phyloP scores from a whole-genome alignment of 495 filamentous ascomycete species.

The Xylaria scruposa region DNA sequence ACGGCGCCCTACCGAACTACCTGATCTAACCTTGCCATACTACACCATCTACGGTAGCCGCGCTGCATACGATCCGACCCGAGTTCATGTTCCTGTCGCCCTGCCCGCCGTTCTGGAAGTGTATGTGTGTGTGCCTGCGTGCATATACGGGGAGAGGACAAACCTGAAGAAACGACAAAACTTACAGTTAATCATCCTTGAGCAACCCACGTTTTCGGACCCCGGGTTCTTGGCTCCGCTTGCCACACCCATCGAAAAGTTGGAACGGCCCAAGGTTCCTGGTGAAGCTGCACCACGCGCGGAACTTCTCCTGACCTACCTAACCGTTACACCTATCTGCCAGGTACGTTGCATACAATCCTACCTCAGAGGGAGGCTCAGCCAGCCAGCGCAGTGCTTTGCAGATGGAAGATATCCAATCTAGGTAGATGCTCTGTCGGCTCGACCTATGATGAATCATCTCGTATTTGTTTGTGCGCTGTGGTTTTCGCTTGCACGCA shows the following conservation, averaged over 20 bases:
- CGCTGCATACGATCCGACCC: slow-evolving; percentile 15
- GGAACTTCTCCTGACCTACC: slow-evolving; percentile 9
- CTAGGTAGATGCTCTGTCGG: neutral
- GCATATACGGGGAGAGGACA: neutral
- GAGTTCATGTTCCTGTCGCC: slow-evolving; percentile 16
- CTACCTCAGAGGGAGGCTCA: slow-evolving; percentile 1
- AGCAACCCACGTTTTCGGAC: slow-evolving; percentile 22
- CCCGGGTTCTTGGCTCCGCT: slow-evolving; percentile 11
- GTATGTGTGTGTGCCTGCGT: neutral
- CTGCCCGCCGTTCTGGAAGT: neutral
- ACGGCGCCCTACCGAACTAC: neutral
- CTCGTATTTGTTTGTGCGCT: slow-evolving; percentile 10
- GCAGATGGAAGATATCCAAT: slow-evolving; percentile 7
- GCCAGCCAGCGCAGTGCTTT: slow-evolving; percentile 14
- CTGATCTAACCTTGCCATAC: neutral
- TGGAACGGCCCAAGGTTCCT: slow-evolving; percentile 4
- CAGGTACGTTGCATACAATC: slow-evolving; percentile 19
- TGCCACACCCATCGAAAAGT: neutral
- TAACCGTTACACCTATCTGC: neutral
- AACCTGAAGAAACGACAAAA: neutral
- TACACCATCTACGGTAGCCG: neutral
- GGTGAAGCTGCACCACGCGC: slow-evolving; percentile 17
- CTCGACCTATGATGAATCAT: slow-evolving; percentile 14
- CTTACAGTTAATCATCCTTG: neutral
- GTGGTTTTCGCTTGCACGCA: neutral